Percentiles rank a stretch among this genome's conserved stretches.
Evolutionary conservation across 805 yeast genomes (phyloP).

Genomic region (Cephaloascus fragrans): DNA sequence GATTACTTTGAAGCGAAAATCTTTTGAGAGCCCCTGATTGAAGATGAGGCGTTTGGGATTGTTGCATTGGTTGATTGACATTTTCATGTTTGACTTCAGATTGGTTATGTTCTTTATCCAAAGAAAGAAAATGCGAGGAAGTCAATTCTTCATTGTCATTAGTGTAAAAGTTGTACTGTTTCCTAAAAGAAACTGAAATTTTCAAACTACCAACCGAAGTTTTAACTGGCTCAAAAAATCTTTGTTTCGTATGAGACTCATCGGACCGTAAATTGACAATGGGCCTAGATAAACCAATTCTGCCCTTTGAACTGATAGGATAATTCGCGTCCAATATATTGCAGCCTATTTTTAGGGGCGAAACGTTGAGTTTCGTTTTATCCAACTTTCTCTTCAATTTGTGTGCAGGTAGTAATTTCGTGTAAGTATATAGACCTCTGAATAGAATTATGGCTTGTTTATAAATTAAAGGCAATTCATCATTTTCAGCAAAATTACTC

Average conservation of each 20-base stretch:
- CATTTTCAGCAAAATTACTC: constrained; percentile 22
- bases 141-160: constrained; percentile 58
- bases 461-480: constrained; percentile 60
- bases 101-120: constrained; percentile 22
- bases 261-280: constrained; percentile 30
- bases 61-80: constrained; percentile 4
- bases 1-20: constrained; percentile 2
- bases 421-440: constrained; percentile 59
- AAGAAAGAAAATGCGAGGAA: constrained; percentile 43
- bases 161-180: constrained; percentile 56
- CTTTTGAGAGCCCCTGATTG: constrained; percentile 1
- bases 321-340: constrained; percentile 67
- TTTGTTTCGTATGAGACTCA: constrained; percentile 45
- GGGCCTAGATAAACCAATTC: constrained; percentile 74
- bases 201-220: constrained; percentile 69
- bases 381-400: constrained; percentile 33
- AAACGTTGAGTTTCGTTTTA: constrained; percentile 8
- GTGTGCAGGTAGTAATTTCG: constrained; percentile 64
- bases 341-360: constrained; percentile 39
- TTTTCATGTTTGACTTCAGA: not conserved
- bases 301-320: constrained; percentile 71
- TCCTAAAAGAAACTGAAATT: constrained; percentile 72
- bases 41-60: constrained; percentile 1
- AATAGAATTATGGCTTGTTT: constrained; percentile 67
- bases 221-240: constrained; percentile 56